These are phyloP conservation scores for Carallia pectinifolia DNA, from an alignment of 345 rosid genomes.

Conservation along the genomic window DNA sequence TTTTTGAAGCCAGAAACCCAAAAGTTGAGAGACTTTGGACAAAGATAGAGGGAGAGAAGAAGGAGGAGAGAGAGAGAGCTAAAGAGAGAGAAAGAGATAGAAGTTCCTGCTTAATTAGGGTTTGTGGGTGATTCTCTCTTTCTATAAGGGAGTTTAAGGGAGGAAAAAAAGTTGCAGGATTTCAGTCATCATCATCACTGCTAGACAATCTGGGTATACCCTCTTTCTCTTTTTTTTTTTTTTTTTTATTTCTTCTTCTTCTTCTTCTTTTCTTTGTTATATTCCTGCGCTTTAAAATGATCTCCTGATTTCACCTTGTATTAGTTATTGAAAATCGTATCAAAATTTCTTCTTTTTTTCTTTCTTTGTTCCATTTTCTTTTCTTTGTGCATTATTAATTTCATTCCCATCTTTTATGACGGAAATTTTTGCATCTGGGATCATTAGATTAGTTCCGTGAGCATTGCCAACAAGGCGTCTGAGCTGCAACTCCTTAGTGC, in stretches of 20 bases:
- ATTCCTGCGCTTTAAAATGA: background rate
- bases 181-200: background rate
- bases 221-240: background rate
- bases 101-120: constrained; percentile 17
- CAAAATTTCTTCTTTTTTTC: background rate
- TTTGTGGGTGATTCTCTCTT: background rate
- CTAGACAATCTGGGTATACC: constrained; percentile 10
- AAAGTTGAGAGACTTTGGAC: background rate
- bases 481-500: too few relatives aligned
- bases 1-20: background rate
- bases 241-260: background rate
- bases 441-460: too few relatives aligned
- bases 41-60: background rate
- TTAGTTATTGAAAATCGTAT: background rate
- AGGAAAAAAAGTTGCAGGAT: background rate
- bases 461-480: too few relatives aligned
- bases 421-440: background rate
- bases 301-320: background rate
- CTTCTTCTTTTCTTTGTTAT: background rate
- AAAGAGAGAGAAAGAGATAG: background rate
- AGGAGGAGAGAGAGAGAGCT: background rate
- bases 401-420: background rate
- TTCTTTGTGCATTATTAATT: background rate
- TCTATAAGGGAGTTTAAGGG: constrained; percentile 11
- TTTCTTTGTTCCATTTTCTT: background rate